Base-by-base conservation (phyloP, 2,329 filamentous ascomycete genomes). In the Epichloe sylvatica region DNA sequence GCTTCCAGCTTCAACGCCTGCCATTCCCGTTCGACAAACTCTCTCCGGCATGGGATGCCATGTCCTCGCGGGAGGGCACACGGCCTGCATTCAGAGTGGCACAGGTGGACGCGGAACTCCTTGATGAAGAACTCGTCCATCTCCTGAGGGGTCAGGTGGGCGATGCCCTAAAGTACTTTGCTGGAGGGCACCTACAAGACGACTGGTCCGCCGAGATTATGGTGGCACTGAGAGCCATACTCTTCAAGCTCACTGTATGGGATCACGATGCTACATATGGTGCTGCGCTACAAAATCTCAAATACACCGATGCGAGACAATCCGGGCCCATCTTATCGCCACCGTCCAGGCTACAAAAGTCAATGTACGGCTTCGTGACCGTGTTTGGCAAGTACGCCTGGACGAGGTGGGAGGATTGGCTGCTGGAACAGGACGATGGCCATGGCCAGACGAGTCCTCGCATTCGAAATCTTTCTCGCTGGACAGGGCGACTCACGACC, bases 201-300 rank as follows among this genome's bases (percentile, higher is more conserved):
- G 86, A 94, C 60, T 96, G 87, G 81, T 81, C 82, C 13, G 75
- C 86, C 47, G 92, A 97, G 68, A 91, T 97, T 49, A 74, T 84
- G 54, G 74, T 96, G 30, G 77, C 73, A 0, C 73, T 98, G 50
- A 77, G 91, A 44, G 80, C 84, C 2, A 72, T 89, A 3, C 72
- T 98, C 7, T 98, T 96, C 74, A 98, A 98, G 68, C 77, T 98
- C 54, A 88, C 86, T 15, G 83, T 98, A 51, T 98, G 92, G 92
- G 90, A 97, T 65, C 87, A 96, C 65, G 83, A 95, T 64, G 87
- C 92, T 38, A 94, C 86, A 5, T 97, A 98, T 66, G 92, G 92
- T 52, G 92, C 92, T 11, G 83, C 87, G 36, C 72, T 98, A 46
- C 92, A 98, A 66, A 94, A 94, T 54, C 75, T 98, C 30, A 83